Evolutionary conservation across 2,329 filamentous ascomycete genomes (phyloP), one percentile per base, ranked within the genome.

Genomic region (Dactylellina cionopaga): DNA sequence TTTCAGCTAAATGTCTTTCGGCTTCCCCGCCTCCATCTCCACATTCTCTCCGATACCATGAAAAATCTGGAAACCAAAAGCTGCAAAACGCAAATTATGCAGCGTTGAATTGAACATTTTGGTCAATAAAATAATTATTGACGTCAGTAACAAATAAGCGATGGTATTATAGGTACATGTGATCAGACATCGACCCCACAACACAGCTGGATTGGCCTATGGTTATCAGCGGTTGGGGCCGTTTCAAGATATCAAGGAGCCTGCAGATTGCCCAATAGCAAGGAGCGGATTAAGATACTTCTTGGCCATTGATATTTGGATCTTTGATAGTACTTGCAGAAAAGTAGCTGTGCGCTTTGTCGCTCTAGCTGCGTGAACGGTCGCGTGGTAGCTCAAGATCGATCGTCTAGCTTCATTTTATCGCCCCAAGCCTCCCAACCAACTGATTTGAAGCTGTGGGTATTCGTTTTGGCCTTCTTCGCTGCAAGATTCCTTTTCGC

Each of bases 121-220:
- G n/a, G n/a, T n/a, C n/a, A n/a, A n/a, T n/a, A n/a, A n/a, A n/a
- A n/a, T n/a, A n/a, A n/a, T 47, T 15, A 25, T 54, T 55, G 51
- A 55, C 51, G 51, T 41, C 51, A 55, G 51, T n/a, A n/a, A n/a
- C 22, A 35, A 41, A 27, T 55, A 41, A 41, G 51, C 51, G 51
- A 35, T 35, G 25, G 41, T 25, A 33, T n/a, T n/a, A n/a, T n/a
- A n/a, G 25, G 51, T 22, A 55, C 51, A 41, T 55, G 51, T 55
- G 51, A 55, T 55, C 33, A 41, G 9, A 9, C 4, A 19, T 3
- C 11, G 25, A 51, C 44, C 27, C 46, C 46, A 51, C 46, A 51
- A 29, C 46, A n/a, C 46, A 39, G n/a, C 15, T 13, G 44, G 6
- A 4, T 29, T 9, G 22, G 22, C 46, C 25, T 31, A 9, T 41